phyloP scores from a whole-genome alignment of 2,329 filamentous ascomycete genomes.

The Elsinoe batatas region DNA sequence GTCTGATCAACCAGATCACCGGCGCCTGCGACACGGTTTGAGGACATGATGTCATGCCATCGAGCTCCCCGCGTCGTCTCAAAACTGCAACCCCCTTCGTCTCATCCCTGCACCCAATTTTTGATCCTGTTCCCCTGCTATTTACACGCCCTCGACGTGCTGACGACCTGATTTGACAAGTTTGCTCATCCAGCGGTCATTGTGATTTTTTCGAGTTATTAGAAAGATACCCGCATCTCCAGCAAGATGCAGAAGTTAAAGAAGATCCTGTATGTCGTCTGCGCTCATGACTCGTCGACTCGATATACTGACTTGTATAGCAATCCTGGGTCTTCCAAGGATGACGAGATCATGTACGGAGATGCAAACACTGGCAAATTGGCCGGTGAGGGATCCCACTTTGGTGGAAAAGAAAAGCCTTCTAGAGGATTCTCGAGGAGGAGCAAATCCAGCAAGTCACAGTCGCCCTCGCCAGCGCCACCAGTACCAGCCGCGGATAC shows the following conservation, averaged over 20 bases:
- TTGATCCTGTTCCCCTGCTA: neutral
- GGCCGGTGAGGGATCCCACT: slow-evolving; percentile 22
- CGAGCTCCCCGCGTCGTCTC: slow-evolving; percentile 3
- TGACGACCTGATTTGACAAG: neutral
- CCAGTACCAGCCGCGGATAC: neutral
- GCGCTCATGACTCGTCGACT: neutral
- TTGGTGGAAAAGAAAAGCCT: slow-evolving; percentile 13
- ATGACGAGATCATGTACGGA: slow-evolving; percentile 29
- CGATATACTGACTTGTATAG: slow-evolving; percentile 16
- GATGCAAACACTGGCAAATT: slow-evolving; percentile 16
- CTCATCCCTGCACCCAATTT: neutral
- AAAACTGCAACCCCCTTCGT: slow-evolving; percentile 2
- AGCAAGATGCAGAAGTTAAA: slow-evolving; percentile 36
- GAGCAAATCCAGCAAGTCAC: slow-evolving; percentile 17
- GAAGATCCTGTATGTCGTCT: slow-evolving; percentile 31
- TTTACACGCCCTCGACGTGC: neutral
- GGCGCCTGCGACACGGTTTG: neutral
- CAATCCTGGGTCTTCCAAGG: slow-evolving; percentile 26
- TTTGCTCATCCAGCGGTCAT: neutral
- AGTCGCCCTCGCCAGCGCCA: slow-evolving; percentile 15
- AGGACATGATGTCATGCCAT: slow-evolving; percentile 1
- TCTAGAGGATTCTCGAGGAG: slow-evolving; percentile 11
- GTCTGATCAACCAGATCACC: neutral
- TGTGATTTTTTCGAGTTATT: neutral
- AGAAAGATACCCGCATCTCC: slow-evolving; percentile 5